Evolutionary conservation across 2,329 filamentous ascomycete genomes (phyloP).

Genomic region (Fusarium falciforme): DNA sequence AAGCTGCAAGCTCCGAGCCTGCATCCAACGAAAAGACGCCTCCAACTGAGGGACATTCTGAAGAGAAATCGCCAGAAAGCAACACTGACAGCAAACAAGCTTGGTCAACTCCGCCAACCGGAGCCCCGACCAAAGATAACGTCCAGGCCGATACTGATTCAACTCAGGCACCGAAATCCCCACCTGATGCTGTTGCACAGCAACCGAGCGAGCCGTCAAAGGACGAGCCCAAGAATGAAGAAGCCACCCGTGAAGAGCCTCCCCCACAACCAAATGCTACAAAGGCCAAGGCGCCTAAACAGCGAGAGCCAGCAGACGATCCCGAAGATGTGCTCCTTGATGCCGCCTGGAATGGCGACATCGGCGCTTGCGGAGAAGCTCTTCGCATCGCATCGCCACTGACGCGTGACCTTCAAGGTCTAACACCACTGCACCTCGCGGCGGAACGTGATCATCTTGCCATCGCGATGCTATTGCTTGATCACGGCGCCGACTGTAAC

Average conservation of each 20-base stretch:
- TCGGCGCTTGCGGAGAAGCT: slow-evolving; percentile 39
- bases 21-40: not conserved
- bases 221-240: not conserved
- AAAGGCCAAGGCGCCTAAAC: not conserved
- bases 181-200: not conserved
- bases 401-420: slow-evolving; percentile 44
- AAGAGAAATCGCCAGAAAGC: not conserved
- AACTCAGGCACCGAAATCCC: not conserved
- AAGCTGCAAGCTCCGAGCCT: rapidly evolving
- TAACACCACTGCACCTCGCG: slow-evolving; percentile 48
- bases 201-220: not conserved
- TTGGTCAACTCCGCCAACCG: not conserved
- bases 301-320: slow-evolving; percentile 8
- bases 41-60: not conserved
- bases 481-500: slow-evolving; percentile 42
- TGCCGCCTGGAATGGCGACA: slow-evolving; percentile 49
- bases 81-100: not conserved
- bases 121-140: not conserved
- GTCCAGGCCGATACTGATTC: slow-evolving; percentile 7
- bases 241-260: not conserved
- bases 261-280: not conserved
- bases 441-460: slow-evolving; percentile 48
- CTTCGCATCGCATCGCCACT: slow-evolving; percentile 39
- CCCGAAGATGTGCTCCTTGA: slow-evolving; percentile 44
- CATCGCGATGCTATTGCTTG: slow-evolving; percentile 49